phyloP scores from a whole-genome alignment of 495 filamentous ascomycete genomes.

The Aspergillus steynii region DNA sequence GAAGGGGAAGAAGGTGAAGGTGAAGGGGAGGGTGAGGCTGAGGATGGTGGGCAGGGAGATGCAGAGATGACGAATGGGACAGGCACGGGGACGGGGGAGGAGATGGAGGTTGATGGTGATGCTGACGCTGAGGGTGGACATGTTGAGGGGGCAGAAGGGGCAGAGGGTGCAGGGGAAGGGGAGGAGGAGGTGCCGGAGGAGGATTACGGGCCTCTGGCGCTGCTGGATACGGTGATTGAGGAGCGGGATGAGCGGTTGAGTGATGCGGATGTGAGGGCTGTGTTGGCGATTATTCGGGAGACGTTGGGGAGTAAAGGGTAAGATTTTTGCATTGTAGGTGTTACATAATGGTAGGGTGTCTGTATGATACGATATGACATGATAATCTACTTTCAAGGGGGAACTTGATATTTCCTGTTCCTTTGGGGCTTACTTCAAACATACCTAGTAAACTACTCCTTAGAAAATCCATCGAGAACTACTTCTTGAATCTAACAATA shows the following conservation, averaged over 20 bases:
- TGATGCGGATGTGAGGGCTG: constrained; percentile 35
- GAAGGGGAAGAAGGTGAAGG: not conserved
- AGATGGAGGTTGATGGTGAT: constrained; percentile 12
- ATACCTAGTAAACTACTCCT: not conserved
- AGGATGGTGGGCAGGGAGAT: constrained; percentile 9
- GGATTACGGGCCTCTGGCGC: constrained; percentile 39
- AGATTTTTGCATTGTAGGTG: not conserved
- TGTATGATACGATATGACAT: not conserved
- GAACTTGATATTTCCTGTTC: too few relatives aligned
- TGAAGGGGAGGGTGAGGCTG: constrained; percentile 8
- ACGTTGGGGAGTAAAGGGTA: constrained; percentile 20
- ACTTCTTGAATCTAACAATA: too few relatives aligned
- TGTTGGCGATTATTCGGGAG: constrained; percentile 40
- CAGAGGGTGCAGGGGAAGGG: constrained; percentile 18
- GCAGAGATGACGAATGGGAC: constrained; percentile 9
- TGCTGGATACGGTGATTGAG: constrained; percentile 47
- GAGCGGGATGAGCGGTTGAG: constrained; percentile 43
- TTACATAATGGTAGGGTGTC: not conserved
- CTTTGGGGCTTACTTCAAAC: too few relatives aligned
- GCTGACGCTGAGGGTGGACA: constrained; percentile 18
- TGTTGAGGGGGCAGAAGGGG: constrained; percentile 12
- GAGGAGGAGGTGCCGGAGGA: constrained; percentile 30
- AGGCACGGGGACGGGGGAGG: constrained; percentile 22
- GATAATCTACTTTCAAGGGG: too few relatives aligned
- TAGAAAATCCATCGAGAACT: not conserved